phyloP scores from a whole-genome alignment of 2,329 filamentous ascomycete species.

The Fusarium chaquense region DNA sequence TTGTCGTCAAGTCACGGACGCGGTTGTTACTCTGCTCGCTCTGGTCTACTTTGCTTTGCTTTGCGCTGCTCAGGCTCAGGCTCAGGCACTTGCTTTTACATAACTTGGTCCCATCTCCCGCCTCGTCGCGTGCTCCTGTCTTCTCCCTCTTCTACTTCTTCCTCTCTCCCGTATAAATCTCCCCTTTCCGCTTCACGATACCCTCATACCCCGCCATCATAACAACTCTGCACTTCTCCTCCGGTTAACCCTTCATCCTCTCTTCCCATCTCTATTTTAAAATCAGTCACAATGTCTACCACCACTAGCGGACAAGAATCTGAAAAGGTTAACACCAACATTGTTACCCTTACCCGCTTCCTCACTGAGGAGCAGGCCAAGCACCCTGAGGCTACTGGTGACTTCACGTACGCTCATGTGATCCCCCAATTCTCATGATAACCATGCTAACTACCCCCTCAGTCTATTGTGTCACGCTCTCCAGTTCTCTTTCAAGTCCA shows the following conservation, averaged over 20 bases:
- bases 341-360: slow-evolving; percentile 94
- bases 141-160: slow-evolving; percentile 20
- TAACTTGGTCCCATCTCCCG: slow-evolving; percentile 35
- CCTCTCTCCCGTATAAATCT: slow-evolving; percentile 18
- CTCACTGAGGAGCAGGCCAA: slow-evolving; percentile 96
- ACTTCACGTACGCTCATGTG: slow-evolving; percentile 81
- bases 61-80: slow-evolving; percentile 1
- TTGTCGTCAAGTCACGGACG: slow-evolving; percentile 38
- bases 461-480: slow-evolving; percentile 97
- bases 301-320: slow-evolving; percentile 62
- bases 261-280: slow-evolving; percentile 23
- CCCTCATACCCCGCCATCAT: slow-evolving; percentile 35
- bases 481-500: slow-evolving; percentile 99
- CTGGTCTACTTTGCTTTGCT: neutral
- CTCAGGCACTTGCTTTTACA: slow-evolving; percentile 15
- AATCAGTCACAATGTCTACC: slow-evolving; percentile 51
- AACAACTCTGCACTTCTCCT: slow-evolving; percentile 22
- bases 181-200: slow-evolving; percentile 26
- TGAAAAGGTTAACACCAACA: slow-evolving; percentile 94
- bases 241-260: slow-evolving; percentile 27
- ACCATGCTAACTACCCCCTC: slow-evolving; percentile 23
- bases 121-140: slow-evolving; percentile 34
- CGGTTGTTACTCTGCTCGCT: slow-evolving; percentile 1
- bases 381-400: slow-evolving; percentile 93
- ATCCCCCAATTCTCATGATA: slow-evolving; percentile 14